Base-by-base conservation (phyloP, 805 yeast genomes). In the Wickerhamomyces rabaulensis region DNA sequence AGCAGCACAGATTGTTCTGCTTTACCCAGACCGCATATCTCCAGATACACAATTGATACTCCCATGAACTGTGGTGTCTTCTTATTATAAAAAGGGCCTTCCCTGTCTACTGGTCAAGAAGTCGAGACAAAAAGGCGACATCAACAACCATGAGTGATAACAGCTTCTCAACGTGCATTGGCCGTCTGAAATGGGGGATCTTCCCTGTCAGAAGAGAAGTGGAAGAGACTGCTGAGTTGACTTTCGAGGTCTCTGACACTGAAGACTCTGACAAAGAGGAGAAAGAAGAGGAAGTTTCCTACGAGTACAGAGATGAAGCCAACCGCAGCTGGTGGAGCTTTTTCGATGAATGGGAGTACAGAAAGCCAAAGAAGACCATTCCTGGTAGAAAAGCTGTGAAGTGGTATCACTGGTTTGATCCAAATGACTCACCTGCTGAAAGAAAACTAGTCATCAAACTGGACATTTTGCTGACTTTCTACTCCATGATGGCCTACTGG, bases 401-500 rank as follows among this genome's bases (percentile, higher is more conserved):
- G 31, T 51, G 52, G 54, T 52, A 23, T 19, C 45, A 44, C 23
- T 53, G 56, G 56, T 53, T 45, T 26, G 38, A 49, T 39, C 45
- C 47, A 13, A 16, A 22, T 10, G 46, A 40, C 35, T 25, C 51
- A 3, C 67, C 73, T 56, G 78, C 71, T 2, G 71, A 69, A 47
- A 69, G 72, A 41, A 66, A 62, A 26, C 61, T 80, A 33, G 57
- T 80, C 13, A 60, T 69, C 51, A 83, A 83, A 57, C 58, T 82
- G 26, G 89, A 83, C 54, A 50, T 79, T 12, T 58, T 80, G 29
- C 63, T 84, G 44, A 70, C 80, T n/a, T 64, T 74, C 36, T 80
- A 80, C 53, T 71, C 83, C 9, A 74, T 80, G 56, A 63, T 80
- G 55, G 75, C 79, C 12, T 82, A 82, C 63, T 84, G 87, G 87